Base-by-base conservation (phyloP, 225 moss, liverwort and hornwort species). In the Anthoceros angustus region DNA sequence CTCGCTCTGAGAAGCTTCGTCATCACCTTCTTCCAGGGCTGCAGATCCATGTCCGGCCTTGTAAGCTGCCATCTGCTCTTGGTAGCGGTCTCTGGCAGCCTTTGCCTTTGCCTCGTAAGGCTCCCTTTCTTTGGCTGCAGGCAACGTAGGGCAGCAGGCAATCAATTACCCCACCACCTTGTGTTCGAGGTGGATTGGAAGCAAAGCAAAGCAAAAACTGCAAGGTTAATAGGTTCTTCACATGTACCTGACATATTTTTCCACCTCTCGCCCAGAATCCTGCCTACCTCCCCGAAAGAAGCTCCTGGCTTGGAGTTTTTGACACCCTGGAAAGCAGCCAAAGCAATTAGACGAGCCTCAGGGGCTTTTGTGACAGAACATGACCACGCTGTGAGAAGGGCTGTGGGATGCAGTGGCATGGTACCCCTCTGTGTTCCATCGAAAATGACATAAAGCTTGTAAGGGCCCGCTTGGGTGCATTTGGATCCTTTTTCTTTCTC, bases 401-500 rank as follows among this genome's bases (percentile, higher is more conserved):
- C 5, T 4, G 48, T 25, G 9, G 18, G 11, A 16, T 5, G 14
- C 6, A 25, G 42, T 26, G 10, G 41, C 41, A 84, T 32, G 4
- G 32, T 32, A 32, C 84, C 84, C 86, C 85, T 26, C 95, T 82
- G 70, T 92, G 86, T 39, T 81, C 84, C 11, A 85, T 69, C 55
- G 85, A 83, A 43, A 89, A 98, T 48, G 80, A 84, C 86, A 98
- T 83, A 26, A 92, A 98, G 23, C 81, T 92, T 41, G 84, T 71
- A 2, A 98, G 78, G 1, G 85, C 84, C 23, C 98, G 72, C 63
- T 98, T 98, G 0, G 92, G 92, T 9, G 86, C 86, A 67, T 98
- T 98, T 4, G 87, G 89, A 63, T 98, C 89, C 78, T 89, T 98
- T 68, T 95, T 86, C 76, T 88, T 91, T 74, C 81, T 76, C 68